Base-by-base conservation (phyloP, 768 basidiomycete genomes). In the Neoboletus magnificus region DNA sequence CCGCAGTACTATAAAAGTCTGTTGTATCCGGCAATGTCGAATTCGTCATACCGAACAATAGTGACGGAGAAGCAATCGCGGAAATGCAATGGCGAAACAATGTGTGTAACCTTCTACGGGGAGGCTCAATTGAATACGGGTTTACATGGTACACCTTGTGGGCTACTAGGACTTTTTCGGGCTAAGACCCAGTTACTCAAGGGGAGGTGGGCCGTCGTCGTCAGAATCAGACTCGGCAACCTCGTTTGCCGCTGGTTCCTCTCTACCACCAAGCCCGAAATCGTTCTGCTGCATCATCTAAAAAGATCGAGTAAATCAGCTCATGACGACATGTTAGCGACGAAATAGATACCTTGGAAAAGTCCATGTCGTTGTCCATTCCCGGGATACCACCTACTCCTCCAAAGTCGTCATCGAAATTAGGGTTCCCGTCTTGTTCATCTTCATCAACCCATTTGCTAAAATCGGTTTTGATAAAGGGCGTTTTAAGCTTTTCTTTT, bases 371-470 rank as follows among this genome's bases (percentile, higher is more conserved):
- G 7, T 30, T 33, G 9, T 73, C 76, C 72, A 79, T 76, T 22
- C 77, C 79, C 25, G 69, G 66, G 54, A 73, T 70, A 23, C 69
- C 75, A 39, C 73, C 72, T 41, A 63, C 54, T 5, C 56, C 69
- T 33, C n/a, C n/a, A n/a, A 68, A 58, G 5, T 66, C 56, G 3
- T 85, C 84, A 2, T 73, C 69, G n/a, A 75, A 55, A 10, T 59
- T 66, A 2, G 71, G 62, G 23, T 73, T 80, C 48, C 79, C 88
- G 39, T 91, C 89, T 74, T 98, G 96, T 70, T 98, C 95, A 68
- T 98, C 96, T 76, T 98, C 95, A 66, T 98, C 95, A 40, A 89
- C 88, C 94, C 94, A 98, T 76, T 91, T 96, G 61, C 78, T 78
- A 71, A 98, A 98, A 73, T 98, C 92, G 43, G 93, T 97, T 81